A percentile compares a stretch with the other conserved stretches of the same genome.
Evolutionary conservation across 2,329 filamentous ascomycete species (phyloP).

Genomic region (Sarocladium brachiariae): DNA sequence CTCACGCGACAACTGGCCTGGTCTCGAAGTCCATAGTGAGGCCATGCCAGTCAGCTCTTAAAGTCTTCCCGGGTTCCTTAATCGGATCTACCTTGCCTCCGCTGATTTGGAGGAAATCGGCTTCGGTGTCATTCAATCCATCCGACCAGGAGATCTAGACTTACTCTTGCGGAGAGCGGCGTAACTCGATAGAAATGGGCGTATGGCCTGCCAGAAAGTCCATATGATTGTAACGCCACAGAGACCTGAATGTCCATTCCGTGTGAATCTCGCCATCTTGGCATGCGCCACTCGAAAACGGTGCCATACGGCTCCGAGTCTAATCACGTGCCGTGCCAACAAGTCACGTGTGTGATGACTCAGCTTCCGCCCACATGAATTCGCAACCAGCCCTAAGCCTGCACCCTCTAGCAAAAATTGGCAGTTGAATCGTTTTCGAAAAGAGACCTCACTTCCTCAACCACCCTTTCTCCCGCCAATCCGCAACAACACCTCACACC

Average conservation of each 20-base stretch:
- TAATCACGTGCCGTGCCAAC: background rate
- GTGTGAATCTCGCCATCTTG: background rate
- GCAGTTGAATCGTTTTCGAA: background rate
- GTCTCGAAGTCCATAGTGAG: too few relatives aligned
- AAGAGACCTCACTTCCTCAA: slow-evolving; percentile 13
- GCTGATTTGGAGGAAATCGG: too few relatives aligned
- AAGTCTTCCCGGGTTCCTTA: too few relatives aligned
- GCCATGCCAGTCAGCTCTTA: too few relatives aligned
- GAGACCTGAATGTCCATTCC: background rate
- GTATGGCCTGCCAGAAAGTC: background rate
- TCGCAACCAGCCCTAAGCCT: slow-evolving; percentile 4
- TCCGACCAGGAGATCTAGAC: too few relatives aligned
- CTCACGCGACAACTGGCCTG: too few relatives aligned
- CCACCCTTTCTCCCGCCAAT: slow-evolving; percentile 23
- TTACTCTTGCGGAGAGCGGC: too few relatives aligned
- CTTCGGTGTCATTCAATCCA: too few relatives aligned
- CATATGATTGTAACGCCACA: background rate
- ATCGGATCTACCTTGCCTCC: too few relatives aligned
- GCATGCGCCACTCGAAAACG: background rate
- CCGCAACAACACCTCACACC: slow-evolving; percentile 29
- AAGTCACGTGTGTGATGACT: slow-evolving; percentile 1
- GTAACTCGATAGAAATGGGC: background rate
- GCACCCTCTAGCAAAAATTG: slow-evolving; percentile 5
- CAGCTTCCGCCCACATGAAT: background rate
- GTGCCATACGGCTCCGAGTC: background rate